Conservation (phyloP, 2,329 filamentous ascomycete genomes). For the Aspergillus sp. region DNA sequence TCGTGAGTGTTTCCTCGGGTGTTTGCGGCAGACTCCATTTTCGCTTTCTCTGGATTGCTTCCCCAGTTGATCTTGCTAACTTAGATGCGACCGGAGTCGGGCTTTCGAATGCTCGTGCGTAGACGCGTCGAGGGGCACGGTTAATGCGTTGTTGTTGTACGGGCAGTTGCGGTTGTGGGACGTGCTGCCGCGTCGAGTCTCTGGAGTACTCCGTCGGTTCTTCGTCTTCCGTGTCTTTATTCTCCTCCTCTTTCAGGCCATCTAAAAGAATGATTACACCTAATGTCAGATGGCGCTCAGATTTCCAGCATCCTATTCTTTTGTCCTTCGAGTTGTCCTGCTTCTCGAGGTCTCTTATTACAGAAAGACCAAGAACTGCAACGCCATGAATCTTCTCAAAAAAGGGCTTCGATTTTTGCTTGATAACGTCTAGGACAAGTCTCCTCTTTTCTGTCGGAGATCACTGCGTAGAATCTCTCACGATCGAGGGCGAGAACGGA, state of each 20-base stretch:
- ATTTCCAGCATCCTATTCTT: background rate
- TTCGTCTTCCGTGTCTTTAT: background rate
- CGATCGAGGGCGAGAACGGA: background rate
- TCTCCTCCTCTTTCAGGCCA: background rate
- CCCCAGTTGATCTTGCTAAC: background rate
- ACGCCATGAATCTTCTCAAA: background rate
- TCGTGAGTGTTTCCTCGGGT: background rate
- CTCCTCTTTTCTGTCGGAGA: background rate
- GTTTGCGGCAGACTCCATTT: background rate
- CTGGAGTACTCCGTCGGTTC: background rate
- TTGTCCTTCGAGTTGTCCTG: background rate
- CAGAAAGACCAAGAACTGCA: background rate
- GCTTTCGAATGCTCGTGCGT: background rate
- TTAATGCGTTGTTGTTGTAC: background rate
- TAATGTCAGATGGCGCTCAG: too few species aligned
- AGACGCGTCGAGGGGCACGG: background rate
- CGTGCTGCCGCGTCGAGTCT: background rate
- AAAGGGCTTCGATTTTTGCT: background rate
- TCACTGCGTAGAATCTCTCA: background rate
- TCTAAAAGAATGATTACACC: too few species aligned
- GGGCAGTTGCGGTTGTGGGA: background rate
- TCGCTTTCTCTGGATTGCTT: background rate
- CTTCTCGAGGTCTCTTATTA: background rate
- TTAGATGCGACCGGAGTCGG: background rate
- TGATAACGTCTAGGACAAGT: too few species aligned